Conservation (phyloP, 768 basidiomycete species). For the Tremella fuciformis region DNA sequence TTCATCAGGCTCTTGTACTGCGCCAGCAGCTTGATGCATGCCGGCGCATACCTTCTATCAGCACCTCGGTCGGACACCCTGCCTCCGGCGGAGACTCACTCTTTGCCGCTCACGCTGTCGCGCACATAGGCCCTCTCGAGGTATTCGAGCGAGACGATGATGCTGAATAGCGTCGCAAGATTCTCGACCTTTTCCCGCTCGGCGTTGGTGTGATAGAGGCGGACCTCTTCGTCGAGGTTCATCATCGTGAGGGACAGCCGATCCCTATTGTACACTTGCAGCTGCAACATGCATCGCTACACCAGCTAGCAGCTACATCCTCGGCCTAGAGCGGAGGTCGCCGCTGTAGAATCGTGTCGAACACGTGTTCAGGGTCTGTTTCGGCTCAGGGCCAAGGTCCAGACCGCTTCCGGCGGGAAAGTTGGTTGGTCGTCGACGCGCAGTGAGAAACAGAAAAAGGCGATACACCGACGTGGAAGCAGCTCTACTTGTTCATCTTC, state of each 20-base stretch:
- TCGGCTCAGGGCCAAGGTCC: too few species aligned
- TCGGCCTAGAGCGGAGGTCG: too few species aligned
- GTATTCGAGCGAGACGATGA: constrained; percentile 87
- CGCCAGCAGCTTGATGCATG: constrained; percentile 86
- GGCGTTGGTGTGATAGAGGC: constrained; percentile 78
- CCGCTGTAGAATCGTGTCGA: too few species aligned
- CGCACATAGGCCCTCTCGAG: constrained; percentile 93
- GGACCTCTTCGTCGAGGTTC: constrained; percentile 82
- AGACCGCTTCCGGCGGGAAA: too few species aligned
- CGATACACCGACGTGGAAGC: too few species aligned
- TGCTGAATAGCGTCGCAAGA: constrained; percentile 83
- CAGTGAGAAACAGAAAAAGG: too few species aligned
- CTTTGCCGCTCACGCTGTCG: constrained; percentile 81
- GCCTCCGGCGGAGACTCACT: constrained; percentile 61
- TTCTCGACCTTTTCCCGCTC: constrained; percentile 86
- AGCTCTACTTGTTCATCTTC: too few species aligned
- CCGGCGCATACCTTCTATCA: constrained; percentile 78
- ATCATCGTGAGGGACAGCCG: constrained; percentile 24
- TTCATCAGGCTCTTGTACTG: constrained; percentile 98
- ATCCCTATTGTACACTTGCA: background rate
- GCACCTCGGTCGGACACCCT: background rate
- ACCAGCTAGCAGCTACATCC: too few species aligned
- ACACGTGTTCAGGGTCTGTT: too few species aligned
- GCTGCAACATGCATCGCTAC: background rate
- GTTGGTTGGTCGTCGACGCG: too few species aligned